Conservation (phyloP, 352 stramenopile genomes). For the Phytopythium aichiense region DNA sequence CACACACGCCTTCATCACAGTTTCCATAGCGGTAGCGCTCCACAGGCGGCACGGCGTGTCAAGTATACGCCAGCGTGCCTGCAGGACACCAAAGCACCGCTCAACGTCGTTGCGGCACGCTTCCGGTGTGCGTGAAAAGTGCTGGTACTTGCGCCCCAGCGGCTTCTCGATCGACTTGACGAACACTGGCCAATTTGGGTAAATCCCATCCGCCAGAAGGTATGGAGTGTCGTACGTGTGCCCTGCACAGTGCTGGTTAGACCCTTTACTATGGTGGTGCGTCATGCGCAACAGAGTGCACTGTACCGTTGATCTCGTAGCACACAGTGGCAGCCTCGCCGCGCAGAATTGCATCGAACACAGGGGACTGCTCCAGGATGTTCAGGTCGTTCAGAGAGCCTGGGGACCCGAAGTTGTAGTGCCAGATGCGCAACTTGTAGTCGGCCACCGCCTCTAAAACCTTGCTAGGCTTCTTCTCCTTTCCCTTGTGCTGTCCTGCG, state of each 20-base stretch:
- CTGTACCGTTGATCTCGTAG: not conserved
- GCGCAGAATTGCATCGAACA: too few relatives aligned
- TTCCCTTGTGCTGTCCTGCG: conserved; percentile 2
- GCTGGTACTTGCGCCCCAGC: not conserved
- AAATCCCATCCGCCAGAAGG: conserved; percentile 14
- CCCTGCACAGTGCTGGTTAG: too few relatives aligned
- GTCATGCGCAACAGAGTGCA: too few relatives aligned
- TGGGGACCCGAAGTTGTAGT: conserved; percentile 14
- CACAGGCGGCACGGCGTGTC: conserved; percentile 11
- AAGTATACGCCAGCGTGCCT: conserved; percentile 9
- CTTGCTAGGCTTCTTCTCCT: conserved; percentile 16
- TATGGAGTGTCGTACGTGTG: conserved; percentile 10
- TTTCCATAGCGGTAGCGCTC: conserved; percentile 10
- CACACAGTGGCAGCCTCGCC: too few relatives aligned
- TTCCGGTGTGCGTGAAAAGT: conserved; percentile 8
- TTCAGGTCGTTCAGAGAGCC: conserved; percentile 14
- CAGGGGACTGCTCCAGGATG: too few relatives aligned
- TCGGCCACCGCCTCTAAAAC: conserved; percentile 14
- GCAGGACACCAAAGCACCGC: conserved; percentile 10
- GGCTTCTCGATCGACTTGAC: conserved; percentile 10
- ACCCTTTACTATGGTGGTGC: too few relatives aligned
- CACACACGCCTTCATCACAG: conserved; percentile 9
- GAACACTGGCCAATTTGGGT: conserved; percentile 12
- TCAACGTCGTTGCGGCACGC: conserved; percentile 14
- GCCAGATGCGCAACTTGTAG: conserved; percentile 13